Base-by-base conservation (phyloP, 129 eudicot species). In the Calendula officinalis region DNA sequence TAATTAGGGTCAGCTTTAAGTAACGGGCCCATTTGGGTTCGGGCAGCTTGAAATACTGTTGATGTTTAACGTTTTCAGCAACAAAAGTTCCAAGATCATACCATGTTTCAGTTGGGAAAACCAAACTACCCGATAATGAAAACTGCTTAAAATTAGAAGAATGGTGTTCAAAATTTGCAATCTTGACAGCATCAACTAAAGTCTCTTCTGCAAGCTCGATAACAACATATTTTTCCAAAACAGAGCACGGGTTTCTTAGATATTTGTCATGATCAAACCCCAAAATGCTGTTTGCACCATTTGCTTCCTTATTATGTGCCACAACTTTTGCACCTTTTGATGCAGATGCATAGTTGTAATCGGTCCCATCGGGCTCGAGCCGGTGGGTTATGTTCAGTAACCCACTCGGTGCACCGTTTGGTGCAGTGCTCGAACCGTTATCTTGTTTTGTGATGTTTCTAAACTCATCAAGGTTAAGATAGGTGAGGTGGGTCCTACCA, bases 191-290 rank as follows among this genome's bases (percentile, higher is more conserved):
- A 77, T 92, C 95, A 17, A 92, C 95, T 33, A 88, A 73, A 12
- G 96, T 92, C 62, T 92, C 99, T 48, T 85, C 99, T 7, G 89
- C 83, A 22, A 92, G 99, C 78, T 92, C 95, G 27, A 88, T 80
- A 37, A 88, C 77, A 56, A 92, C 87, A 55, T 61, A 92, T 44
- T 92, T 92, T 9, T 84, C 95, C 56, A 42, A 70, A 55, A 75
- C 96, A 22, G 99, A 88, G 78, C 99, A 92, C 4, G 99, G 99
- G 77, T 92, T 92, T 56, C 90, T 85, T 37, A 92, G 75, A 80
- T 92, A 92, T 44, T 85, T 88, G 49, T 92, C 99, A 42, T 88
- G 95, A 57, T 92, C 99, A 46, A 75, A 81, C 30, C 89, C 95
- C 64, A 92, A 62, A 5, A 92, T 78, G 56, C 88, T 92, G 72